Evolutionary conservation across 78 protist species (phyloP), one percentile per base, ranked within the genome.

Genomic region (Tieghemostelium lacteum): DNA sequence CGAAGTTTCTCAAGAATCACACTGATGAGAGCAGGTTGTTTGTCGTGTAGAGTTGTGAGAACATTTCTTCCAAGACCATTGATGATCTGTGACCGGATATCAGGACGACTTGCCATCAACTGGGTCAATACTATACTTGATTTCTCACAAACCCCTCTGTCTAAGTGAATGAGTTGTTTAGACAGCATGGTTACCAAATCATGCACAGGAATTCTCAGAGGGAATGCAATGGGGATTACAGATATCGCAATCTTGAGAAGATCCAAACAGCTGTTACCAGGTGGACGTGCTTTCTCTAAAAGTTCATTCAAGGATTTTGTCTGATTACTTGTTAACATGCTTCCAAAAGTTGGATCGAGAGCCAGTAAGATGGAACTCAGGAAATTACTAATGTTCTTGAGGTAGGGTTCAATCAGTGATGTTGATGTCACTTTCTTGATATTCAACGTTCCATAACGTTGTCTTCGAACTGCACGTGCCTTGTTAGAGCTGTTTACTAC

Each of bases 261-360:
- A 20, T 88, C 93, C n/a, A 88, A 42, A 69, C 91, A 83, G 6
- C 78, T 69, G 16, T 61, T 28, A 31, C 91, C 91, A 1, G 91
- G 91, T 54, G 91, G 91, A 83, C 91, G 91, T 60, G 69, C 28
- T 78, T 83, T 83, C 58, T 83, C 91, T 40, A 83, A 39, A 1
- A 83, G 36, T 31, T 83, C 91, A 33, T 52, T 29, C 1, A 83
- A 36, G 19, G 91, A 78, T 54, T 83, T 83, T 2, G 91, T 83
- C 29, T 83, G 91, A 29, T 52, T 83, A 1, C 78, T 69, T 6
- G 76, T 66, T 20, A 83, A 45, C n/a, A 83, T 10, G 61, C 40
- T 39, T 28, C 91, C 91, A 69, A 83, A 83, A 0, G 80, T 55
- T 1, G 60, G 7, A 42, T 83, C 91, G 24, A 83, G 31, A n/a